Evolutionary conservation across 306 rosid genomes (phyloP).

Genomic region (Sophora flavescens): DNA sequence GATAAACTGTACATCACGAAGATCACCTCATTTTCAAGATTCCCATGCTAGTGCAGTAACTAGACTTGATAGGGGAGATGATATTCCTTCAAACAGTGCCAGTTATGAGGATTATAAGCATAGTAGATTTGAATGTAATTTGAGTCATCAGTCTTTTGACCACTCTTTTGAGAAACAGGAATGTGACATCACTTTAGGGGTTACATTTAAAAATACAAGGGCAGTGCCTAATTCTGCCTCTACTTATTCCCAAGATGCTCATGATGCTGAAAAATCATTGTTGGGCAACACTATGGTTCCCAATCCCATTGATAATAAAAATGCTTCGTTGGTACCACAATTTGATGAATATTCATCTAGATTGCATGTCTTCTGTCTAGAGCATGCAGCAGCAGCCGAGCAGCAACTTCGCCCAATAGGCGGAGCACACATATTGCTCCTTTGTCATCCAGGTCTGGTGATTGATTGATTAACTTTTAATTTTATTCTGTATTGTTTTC

Average conservation of each 20-base stretch:
- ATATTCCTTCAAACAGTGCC: conserved; percentile 25
- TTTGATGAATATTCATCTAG: conserved; percentile 86
- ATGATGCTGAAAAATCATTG: conserved; percentile 52
- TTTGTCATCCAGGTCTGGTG: conserved; percentile 95
- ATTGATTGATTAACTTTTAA: conserved; percentile 37
- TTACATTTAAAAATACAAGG: conserved; percentile 43
- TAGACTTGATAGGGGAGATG: conserved; percentile 42
- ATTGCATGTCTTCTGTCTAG: conserved; percentile 96
- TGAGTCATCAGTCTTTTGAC: conserved; percentile 40
- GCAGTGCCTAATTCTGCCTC: conserved; percentile 34
- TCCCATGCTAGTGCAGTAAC: conserved; percentile 36
- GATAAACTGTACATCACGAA: conserved; percentile 50
- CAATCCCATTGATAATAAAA: conserved; percentile 48
- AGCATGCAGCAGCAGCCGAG: conserved; percentile 94
- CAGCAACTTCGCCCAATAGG: conserved; percentile 89
- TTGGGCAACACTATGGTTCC: conserved; percentile 48
- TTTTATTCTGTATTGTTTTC: conserved; percentile 38
- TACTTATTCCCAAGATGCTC: conserved; percentile 50
- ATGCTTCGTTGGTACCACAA: conserved; percentile 55
- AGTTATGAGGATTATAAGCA: conserved; percentile 48
- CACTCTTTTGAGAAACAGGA: conserved; percentile 49
- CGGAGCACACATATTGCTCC: conserved; percentile 82
- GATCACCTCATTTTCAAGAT: conserved; percentile 44
- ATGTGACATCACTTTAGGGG: conserved; percentile 52
- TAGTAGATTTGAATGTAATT: conserved; percentile 41